Conservation (phyloP, 371 early-diverging fungal genomes). For the Mortierella sp. region DNA sequence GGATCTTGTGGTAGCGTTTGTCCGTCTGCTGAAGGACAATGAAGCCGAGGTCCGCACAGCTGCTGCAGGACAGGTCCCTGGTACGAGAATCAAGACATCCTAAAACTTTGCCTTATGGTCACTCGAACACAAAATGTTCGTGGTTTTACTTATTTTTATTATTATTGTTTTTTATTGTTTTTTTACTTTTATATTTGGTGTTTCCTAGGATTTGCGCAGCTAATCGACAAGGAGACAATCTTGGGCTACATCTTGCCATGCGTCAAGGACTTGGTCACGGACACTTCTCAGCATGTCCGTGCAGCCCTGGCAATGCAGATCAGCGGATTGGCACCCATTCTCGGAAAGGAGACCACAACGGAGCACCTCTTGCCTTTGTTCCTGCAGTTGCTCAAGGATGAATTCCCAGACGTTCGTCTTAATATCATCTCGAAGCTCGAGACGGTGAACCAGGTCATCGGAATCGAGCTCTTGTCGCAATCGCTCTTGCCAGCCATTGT, state of each 20-base stretch:
- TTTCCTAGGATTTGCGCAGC: constrained; percentile 75
- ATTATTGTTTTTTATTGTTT: neutral
- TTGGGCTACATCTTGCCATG: constrained; percentile 84
- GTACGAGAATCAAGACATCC: constrained; percentile 47
- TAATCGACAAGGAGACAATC: constrained; percentile 79
- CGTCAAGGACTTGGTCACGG: constrained; percentile 87
- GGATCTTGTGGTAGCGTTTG: constrained; percentile 74
- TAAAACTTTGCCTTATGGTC: neutral
- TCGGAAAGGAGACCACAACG: constrained; percentile 92
- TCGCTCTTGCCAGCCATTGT: constrained; percentile 95
- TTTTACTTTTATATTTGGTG: neutral
- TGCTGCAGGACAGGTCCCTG: constrained; percentile 84
- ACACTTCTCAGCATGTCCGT: constrained; percentile 95
- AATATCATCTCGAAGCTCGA: constrained; percentile 96
- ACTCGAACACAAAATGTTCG: no score
- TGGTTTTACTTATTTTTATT: constrained; percentile 2
- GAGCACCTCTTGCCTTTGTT: constrained; percentile 93
- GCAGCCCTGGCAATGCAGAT: constrained; percentile 93
- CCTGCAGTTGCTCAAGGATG: constrained; percentile 92
- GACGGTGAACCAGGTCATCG: constrained; percentile 92
- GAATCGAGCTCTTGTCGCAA: constrained; percentile 94
- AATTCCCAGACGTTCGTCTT: constrained; percentile 94
- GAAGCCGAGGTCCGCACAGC: constrained; percentile 97
- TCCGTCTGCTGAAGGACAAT: constrained; percentile 84
- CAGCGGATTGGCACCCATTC: constrained; percentile 89